phyloP scores from a whole-genome alignment of 176 grass and related monocot species.

The Puccinellia tenuiflora region DNA sequence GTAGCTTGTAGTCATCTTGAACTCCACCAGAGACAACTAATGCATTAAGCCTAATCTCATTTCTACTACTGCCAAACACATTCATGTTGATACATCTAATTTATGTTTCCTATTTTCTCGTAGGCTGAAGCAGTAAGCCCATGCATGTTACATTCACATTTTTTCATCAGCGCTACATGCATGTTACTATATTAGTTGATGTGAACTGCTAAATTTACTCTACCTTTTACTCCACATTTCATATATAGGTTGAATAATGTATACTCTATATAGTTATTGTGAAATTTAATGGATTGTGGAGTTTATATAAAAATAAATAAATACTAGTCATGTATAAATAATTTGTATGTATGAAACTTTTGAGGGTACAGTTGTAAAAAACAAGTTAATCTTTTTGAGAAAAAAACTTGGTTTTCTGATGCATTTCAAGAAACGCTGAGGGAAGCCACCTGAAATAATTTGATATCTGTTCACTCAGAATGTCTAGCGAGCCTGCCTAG shows the following conservation, averaged over 20 bases:
- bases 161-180: neutral
- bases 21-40: neutral
- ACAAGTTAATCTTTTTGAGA: too few relatives aligned
- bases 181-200: neutral
- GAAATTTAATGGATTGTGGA: too few relatives aligned
- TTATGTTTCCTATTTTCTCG: neutral
- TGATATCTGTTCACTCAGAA: neutral
- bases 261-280: too few relatives aligned
- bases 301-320: too few relatives aligned
- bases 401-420: too few relatives aligned
- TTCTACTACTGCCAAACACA: neutral
- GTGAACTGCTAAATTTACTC: neutral
- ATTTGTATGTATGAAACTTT: slow-evolving; percentile 17
- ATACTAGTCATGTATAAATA: neutral
- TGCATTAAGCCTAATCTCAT: neutral
- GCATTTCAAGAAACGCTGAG: too few relatives aligned
- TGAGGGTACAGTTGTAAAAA: too few relatives aligned
- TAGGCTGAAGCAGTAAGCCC: neutral
- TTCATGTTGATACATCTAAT: neutral
- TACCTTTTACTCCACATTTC: too few relatives aligned
- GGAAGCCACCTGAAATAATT: neutral
- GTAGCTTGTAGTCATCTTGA: neutral
- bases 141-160: neutral
- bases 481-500: neutral
- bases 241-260: too few relatives aligned